These are phyloP conservation scores for Saturnispora silvae DNA, from an alignment of 805 yeast genomes.

Conservation along the genomic window DNA sequence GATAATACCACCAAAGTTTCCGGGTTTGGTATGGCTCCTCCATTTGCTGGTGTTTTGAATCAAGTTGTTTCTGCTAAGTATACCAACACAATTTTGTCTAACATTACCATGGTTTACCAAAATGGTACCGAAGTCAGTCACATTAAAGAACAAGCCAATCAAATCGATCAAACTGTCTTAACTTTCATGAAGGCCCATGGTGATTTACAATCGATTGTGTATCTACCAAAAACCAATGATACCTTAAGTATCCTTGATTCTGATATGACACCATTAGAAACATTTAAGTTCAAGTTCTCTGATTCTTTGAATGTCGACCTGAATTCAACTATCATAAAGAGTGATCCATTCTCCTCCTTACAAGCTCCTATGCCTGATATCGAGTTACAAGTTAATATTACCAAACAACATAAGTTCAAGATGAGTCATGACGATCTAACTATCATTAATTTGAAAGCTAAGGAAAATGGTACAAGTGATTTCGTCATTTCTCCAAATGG, in stretches of 20 bases:
- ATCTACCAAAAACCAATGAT: conserved; percentile 18
- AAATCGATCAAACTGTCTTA: conserved; percentile 28
- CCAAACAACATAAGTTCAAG: conserved; percentile 7
- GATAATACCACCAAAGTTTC: conserved; percentile 25
- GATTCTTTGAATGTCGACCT: conserved; percentile 25
- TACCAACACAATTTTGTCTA: conserved; percentile 26
- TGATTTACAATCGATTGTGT: conserved; percentile 26
- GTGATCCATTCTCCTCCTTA: conserved; percentile 15
- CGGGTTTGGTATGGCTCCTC: conserved; percentile 28
- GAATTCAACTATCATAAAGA: conserved; percentile 18
- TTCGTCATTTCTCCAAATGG: conserved; percentile 35
- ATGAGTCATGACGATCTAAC: conserved; percentile 16
- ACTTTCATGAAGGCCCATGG: conserved; percentile 32
- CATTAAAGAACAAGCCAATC: conserved; percentile 22
- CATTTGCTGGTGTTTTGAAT: conserved; percentile 26
- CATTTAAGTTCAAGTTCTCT: conserved; percentile 14
- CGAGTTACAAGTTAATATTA: conserved; percentile 20
- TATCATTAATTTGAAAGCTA: conserved; percentile 19
- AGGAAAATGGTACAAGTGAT: conserved; percentile 37
- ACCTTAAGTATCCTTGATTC: conserved; percentile 21
- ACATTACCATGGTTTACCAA: conserved; percentile 27
- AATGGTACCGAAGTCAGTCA: conserved; percentile 29
- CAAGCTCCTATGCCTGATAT: conserved; percentile 14
- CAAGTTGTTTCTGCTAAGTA: conserved; percentile 32
- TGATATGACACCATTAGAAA: conserved; percentile 13